These are phyloP conservation scores for Talaromyces funiculosus DNA, from an alignment of 2,329 filamentous ascomycete genomes.

Conservation along the genomic window DNA sequence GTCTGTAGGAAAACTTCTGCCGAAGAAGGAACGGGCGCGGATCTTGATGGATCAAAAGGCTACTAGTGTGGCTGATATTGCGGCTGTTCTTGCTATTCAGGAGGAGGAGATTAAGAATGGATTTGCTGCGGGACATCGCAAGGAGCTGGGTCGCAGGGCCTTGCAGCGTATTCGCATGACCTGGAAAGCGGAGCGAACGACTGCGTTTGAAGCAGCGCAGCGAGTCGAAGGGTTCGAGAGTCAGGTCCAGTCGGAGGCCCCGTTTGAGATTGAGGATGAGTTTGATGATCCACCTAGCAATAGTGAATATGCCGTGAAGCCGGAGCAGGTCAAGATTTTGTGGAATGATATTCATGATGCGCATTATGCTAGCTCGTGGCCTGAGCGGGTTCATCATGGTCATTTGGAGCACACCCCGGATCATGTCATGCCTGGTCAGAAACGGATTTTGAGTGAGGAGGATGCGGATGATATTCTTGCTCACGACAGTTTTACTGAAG, in stretches of 20 bases:
- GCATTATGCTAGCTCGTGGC: conserved; percentile 38
- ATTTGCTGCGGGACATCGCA: conserved; percentile 27
- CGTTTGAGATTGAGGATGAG: conserved; percentile 4
- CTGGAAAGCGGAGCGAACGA: conserved; percentile 17
- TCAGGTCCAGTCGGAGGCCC: conserved; percentile 21
- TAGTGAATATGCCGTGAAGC: conserved; percentile 21
- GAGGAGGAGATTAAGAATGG: conserved; percentile 31
- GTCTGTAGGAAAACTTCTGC: conserved; percentile 38
- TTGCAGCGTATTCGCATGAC: conserved; percentile 28
- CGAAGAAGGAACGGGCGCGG: conserved; percentile 47
- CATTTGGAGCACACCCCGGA: conserved; percentile 32
- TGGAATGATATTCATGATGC: conserved; percentile 45
- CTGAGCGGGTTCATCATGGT: conserved; percentile 39
- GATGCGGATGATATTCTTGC: conserved; percentile 21
- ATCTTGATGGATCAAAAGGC: conserved; percentile 60
- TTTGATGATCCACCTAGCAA: neutral
- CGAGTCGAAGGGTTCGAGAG: conserved; percentile 17
- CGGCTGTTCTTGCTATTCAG: conserved; percentile 50
- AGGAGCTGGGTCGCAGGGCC: conserved; percentile 27
- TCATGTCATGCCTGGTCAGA: conserved; percentile 32
- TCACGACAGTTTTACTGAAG: conserved; percentile 16
- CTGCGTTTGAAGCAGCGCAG: conserved; percentile 23
- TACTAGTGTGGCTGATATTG: conserved; percentile 57
- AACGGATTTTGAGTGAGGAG: conserved; percentile 14
- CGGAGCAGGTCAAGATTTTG: conserved; percentile 38